phyloP scores from a whole-genome alignment of 495 filamentous ascomycete genomes.

The Penicillium parvum region DNA sequence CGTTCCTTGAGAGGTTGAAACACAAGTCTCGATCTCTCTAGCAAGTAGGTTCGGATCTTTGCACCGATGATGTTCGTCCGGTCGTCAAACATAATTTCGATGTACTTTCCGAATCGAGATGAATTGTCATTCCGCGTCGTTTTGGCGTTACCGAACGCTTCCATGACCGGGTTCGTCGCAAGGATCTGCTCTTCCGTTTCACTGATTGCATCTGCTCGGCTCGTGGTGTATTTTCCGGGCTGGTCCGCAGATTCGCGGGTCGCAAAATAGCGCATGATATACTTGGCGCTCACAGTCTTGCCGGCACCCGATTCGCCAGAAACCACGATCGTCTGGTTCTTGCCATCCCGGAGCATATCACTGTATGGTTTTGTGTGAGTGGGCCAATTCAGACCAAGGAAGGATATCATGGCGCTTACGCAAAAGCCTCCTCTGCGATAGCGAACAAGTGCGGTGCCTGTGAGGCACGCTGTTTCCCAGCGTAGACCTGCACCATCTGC shows the following conservation, averaged over 20 bases:
- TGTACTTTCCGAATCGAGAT: conserved; percentile 98
- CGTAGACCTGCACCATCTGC: conserved; percentile 98
- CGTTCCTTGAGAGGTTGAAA: conserved; percentile 96
- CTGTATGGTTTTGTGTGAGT: conserved; percentile 36
- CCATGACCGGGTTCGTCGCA: conserved; percentile 99
- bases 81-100: conserved; percentile 98
- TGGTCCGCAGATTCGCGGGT: conserved; percentile 93
- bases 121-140: conserved; percentile 99
- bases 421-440: conserved; percentile 97
- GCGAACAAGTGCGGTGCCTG: conserved; percentile 98
- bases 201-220: conserved; percentile 83
- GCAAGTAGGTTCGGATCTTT: conserved; percentile 90
- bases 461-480: conserved; percentile 91
- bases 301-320: conserved; percentile 98
- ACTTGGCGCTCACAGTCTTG: conserved; percentile 99
- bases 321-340: conserved; percentile 98
- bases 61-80: conserved; percentile 96
- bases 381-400: not conserved
- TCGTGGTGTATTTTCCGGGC: conserved; percentile 72
- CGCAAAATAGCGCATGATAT: conserved; percentile 99
- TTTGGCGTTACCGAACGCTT: conserved; percentile 99
- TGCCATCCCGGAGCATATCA: conserved; percentile 93
- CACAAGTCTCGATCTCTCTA: conserved; percentile 95
- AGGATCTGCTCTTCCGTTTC: conserved; percentile 98
- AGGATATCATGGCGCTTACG: conserved; percentile 52